Evolutionary conservation across 2,329 filamentous ascomycete genomes (phyloP), one percentile per base, ranked within the genome.

Genomic region (Cordyceps tenuipes): DNA sequence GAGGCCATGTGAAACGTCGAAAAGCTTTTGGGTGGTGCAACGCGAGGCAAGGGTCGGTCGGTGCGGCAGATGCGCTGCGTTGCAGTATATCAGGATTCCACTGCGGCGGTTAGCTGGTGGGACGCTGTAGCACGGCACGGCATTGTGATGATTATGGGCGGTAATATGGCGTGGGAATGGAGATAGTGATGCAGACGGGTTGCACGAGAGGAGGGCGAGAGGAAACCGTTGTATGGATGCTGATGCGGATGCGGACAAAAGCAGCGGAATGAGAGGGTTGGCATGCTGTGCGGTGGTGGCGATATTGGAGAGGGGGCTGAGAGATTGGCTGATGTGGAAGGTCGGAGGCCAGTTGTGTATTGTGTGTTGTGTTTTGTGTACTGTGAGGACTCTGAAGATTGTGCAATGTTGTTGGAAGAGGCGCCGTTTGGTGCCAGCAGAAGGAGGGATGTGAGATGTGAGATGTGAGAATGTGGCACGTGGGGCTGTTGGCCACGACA

Each of bases 1-100:
- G 41, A 52, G 31, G 56, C 39, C 49, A 46, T 51, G 56, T 59
- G 48, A 52, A 51, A 59, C 56, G 36, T 58, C 55, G 17, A 41
- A 13, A 10, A 34, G 3, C 39, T 41, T 15, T 41, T 41, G 39
- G 41, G 41, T 36, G 23, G 56, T 59, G 39, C 23, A 17, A 59
- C 56, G 23, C 36, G 21, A 59, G 7, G n/a, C 17, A 17, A 6
- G 55, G 43, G 17, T 39, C n/a, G 15, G 47, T 46, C 46, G 46
- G 21, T 36, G 55, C 29, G 29, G 26, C n/a, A 6, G n/a, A 36
- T n/a, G 26, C 39, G 44, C 54, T 13, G 12, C 43, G 36, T 48
- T 12, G 43, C 29, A 57, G 17, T 23, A 29, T 15, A 48, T 19
- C 36, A 55, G 10, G 10, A 44, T 55, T 12, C 5, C 3, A 31